phyloP scores from a whole-genome alignment of 2,329 filamentous ascomycete species.

The Scleromitrula shiraiana region DNA sequence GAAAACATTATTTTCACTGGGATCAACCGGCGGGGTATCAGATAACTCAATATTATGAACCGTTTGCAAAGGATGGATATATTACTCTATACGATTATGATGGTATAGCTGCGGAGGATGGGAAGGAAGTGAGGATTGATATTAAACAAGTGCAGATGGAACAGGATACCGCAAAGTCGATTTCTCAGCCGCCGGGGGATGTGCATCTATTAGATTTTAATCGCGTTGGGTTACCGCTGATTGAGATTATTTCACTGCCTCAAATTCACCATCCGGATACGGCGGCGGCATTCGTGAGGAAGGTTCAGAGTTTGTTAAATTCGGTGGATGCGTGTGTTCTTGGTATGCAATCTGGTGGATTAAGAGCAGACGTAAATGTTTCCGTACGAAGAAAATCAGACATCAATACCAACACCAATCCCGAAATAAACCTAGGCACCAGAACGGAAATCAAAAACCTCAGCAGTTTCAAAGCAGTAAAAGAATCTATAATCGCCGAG shows the following conservation, averaged over 20 bases:
- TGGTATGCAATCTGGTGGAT: slow-evolving; percentile 87
- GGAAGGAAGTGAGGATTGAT: slow-evolving; percentile 60
- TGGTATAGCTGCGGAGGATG: slow-evolving; percentile 69
- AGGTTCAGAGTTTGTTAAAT: slow-evolving; percentile 74
- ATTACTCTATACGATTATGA: slow-evolving; percentile 68
- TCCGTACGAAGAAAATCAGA: slow-evolving; percentile 57
- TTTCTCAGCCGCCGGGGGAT: slow-evolving; percentile 64
- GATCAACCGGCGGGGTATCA: slow-evolving; percentile 96
- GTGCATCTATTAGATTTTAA: slow-evolving; percentile 87
- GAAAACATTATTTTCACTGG: slow-evolving; percentile 99
- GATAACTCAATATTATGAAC: slow-evolving; percentile 90
- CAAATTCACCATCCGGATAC: slow-evolving; percentile 81
- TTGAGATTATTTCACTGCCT: slow-evolving; percentile 91
- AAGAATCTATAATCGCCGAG: slow-evolving; percentile 90
- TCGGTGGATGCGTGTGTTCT: slow-evolving; percentile 78
- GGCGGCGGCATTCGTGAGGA: slow-evolving; percentile 80
- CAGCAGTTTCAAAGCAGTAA: slow-evolving; percentile 88
- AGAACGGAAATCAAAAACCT: slow-evolving; percentile 97
- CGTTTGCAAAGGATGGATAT: slow-evolving; percentile 60
- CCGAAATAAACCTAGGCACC: slow-evolving; percentile 62
- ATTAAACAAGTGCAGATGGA: slow-evolving; percentile 96
- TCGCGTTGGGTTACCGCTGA: slow-evolving; percentile 78
- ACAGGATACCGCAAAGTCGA: slow-evolving; percentile 94
- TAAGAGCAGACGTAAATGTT: slow-evolving; percentile 93
- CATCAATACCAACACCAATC: slow-evolving; percentile 34